phyloP scores from a whole-genome alignment of 31 red algal species.

The Odonthalia washingtoniensis region DNA sequence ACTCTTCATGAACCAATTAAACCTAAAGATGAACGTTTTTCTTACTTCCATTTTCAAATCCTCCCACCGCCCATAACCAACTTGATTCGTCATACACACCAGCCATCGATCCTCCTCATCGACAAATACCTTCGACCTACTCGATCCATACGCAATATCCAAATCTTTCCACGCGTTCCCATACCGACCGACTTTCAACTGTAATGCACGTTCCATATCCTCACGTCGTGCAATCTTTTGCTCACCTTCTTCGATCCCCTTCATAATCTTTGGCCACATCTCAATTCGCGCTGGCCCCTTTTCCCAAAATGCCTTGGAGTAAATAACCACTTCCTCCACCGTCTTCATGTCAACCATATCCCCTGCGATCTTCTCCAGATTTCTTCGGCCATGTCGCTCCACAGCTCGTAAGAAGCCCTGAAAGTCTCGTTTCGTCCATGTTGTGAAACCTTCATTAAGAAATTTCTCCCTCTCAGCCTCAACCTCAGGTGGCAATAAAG shows the following conservation, averaged over 20 bases:
- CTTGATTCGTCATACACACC: constrained; percentile 88
- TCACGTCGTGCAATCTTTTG: constrained; percentile 91
- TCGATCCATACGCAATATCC: constrained; percentile 68
- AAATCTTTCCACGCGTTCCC: constrained; percentile 82
- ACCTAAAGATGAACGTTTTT: constrained; percentile 93
- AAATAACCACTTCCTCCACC: constrained; percentile 76
- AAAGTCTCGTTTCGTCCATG: constrained; percentile 94
- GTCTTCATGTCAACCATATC: constrained; percentile 88
- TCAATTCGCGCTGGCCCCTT: constrained; percentile 81
- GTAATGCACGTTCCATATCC: constrained; percentile 86
- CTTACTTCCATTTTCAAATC: constrained; percentile 94
- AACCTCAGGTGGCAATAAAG: constrained; percentile 72
- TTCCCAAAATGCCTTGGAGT: constrained; percentile 96
- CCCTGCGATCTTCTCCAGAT: constrained; percentile 79
- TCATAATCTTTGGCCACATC: constrained; percentile 74
- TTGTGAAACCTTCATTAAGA: constrained; percentile 75
- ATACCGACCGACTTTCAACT: constrained; percentile 80
- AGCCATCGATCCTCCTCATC: constrained; percentile 99
- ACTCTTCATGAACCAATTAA: constrained; percentile 99
- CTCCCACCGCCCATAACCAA: constrained; percentile 98
- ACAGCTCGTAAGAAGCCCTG: constrained; percentile 85
- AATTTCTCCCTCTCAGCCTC: constrained; percentile 80
- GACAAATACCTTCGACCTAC: constrained; percentile 82
- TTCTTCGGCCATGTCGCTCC: constrained; percentile 94
- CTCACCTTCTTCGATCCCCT: constrained; percentile 95